A percentile compares a stretch with the other conserved stretches of the same genome.
These are phyloP conservation scores for Suillus sp. DNA, from an alignment of 768 basidiomycete species.

Conservation along the genomic window DNA sequence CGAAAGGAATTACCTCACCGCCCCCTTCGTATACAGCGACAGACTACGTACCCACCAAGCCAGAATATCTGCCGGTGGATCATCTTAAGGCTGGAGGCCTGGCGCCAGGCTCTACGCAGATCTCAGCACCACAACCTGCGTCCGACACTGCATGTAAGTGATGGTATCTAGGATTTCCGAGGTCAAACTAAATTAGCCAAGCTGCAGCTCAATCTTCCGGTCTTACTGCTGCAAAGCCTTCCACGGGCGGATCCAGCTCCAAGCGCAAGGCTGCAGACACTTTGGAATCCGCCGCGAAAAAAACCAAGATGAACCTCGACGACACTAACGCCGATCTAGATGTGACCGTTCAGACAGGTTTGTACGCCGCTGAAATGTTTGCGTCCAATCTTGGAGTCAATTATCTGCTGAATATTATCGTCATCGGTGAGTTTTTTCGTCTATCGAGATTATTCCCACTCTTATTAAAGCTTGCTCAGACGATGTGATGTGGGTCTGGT, in stretches of 20 bases:
- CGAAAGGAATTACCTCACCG: neutral
- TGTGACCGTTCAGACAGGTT: neutral
- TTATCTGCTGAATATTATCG: neutral
- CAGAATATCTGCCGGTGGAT: too few species aligned
- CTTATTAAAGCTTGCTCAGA: neutral
- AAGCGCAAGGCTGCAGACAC: neutral
- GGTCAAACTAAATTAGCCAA: neutral
- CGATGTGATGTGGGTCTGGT: neutral
- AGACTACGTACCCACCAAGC: neutral
- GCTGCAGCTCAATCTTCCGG: neutral
- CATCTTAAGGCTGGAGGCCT: too few species aligned
- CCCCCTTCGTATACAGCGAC: neutral
- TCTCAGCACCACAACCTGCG: neutral
- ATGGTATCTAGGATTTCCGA: neutral
- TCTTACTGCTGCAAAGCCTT: neutral
- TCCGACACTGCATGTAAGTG: neutral
- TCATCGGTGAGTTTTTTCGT: neutral
- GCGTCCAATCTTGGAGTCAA: neutral
- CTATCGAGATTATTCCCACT: neutral
- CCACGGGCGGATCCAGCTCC: neutral
- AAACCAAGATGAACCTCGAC: neutral
- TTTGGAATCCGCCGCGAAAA: neutral
- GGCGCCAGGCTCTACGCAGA: too few species aligned
- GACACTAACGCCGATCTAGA: neutral
- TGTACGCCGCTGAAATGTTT: constrained; percentile 6